Percentiles rank a stretch among this genome's conserved stretches.
Evolutionary conservation across 352 stramenopile genomes (phyloP).

Genomic region (Phytophthora brassicae): DNA sequence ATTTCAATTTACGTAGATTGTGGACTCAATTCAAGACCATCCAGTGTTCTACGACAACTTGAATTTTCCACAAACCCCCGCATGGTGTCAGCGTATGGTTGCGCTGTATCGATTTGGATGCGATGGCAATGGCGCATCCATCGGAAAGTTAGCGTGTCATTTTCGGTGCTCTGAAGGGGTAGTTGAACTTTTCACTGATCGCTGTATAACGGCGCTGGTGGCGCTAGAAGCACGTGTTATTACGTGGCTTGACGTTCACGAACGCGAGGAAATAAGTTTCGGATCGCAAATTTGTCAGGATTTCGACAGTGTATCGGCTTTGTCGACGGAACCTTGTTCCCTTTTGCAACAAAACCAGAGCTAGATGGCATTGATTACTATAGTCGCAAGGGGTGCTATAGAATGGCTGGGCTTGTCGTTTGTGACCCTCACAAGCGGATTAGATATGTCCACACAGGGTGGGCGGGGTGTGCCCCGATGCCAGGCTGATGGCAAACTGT

Average conservation of each 20-base stretch:
- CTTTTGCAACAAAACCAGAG: conserved; percentile 6
- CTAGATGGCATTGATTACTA: conserved; percentile 25
- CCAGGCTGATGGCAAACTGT: conserved; percentile 6
- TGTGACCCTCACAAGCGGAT: background rate
- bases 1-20: conserved; percentile 4
- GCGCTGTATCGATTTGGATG: conserved; percentile 6
- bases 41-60: conserved; percentile 2
- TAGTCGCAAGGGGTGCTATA: conserved; percentile 17
- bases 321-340: conserved; percentile 20
- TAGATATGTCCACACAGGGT: background rate
- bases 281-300: background rate
- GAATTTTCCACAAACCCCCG: background rate
- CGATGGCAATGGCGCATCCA: conserved; percentile 6
- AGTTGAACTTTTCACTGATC: conserved; percentile 7
- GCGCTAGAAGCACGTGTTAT: background rate
- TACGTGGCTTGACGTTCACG: background rate
- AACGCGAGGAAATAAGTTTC: background rate
- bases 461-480: background rate
- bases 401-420: background rate
- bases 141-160: conserved; percentile 2
- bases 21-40: conserved; percentile 4
- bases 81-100: conserved; percentile 9
- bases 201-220: conserved; percentile 2
- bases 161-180: conserved; percentile 6
- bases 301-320: conserved; percentile 23